Conservation (phyloP, 2,329 filamentous ascomycete genomes). For the Cadophora luteo-olivacea region DNA sequence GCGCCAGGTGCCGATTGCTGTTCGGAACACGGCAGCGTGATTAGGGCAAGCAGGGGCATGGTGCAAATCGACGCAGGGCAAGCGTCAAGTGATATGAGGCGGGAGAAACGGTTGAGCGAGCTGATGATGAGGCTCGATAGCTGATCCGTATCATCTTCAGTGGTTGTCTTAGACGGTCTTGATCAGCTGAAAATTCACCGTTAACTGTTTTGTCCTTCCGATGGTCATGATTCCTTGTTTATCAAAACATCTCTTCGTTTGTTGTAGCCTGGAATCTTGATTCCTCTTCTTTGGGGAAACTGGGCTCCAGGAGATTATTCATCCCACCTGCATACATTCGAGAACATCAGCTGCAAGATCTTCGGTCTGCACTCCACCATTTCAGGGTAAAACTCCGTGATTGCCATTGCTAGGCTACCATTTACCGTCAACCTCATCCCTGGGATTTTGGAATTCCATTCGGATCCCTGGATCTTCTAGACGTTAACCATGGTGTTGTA, state of each 20-base stretch:
- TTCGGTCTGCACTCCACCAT: constrained; percentile 6
- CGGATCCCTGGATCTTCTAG: constrained; percentile 14
- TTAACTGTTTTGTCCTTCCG: too few species aligned
- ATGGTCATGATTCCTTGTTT: too few species aligned
- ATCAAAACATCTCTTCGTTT: too few species aligned
- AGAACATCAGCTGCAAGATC: background rate
- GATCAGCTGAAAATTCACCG: background rate
- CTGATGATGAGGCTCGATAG: constrained; percentile 1
- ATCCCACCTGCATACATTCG: constrained; percentile 13
- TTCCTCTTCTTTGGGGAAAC: background rate
- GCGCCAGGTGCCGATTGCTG: constrained; percentile 5
- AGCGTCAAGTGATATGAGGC: constrained; percentile 2
- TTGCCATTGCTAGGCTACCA: constrained; percentile 16
- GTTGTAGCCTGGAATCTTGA: background rate
- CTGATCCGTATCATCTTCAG: background rate
- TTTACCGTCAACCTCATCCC: constrained; percentile 11
- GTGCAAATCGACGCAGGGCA: background rate
- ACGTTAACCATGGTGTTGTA: background rate
- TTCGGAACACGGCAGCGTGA: constrained; percentile 18
- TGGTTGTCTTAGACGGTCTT: background rate
- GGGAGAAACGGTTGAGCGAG: background rate
- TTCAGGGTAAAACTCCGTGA: constrained; percentile 26
- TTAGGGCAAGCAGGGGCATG: constrained; percentile 13
- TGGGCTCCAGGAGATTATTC: constrained; percentile 24
- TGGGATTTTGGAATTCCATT: constrained; percentile 12